These are phyloP conservation scores for Rhodotorula sp. DNA, from an alignment of 1,284 basidiomycete genomes.

Conservation along the genomic window DNA sequence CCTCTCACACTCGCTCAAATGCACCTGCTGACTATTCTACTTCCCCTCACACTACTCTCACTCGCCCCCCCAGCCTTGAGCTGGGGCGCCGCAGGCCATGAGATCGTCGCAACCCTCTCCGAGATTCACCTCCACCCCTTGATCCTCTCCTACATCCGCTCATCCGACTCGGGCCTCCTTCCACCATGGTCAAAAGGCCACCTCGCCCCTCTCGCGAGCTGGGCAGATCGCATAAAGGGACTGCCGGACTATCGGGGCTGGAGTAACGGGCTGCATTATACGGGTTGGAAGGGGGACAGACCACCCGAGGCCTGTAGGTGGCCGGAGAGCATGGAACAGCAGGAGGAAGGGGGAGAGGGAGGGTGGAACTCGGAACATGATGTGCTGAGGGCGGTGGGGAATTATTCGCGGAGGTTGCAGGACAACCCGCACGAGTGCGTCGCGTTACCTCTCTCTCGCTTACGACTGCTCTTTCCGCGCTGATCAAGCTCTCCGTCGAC, in stretches of 20 bases:
- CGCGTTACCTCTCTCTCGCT: background rate
- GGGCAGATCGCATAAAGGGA: constrained; percentile 47
- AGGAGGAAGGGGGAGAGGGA: background rate
- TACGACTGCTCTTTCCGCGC: too few relatives aligned
- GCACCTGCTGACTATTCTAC: background rate
- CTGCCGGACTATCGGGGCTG: constrained; percentile 44
- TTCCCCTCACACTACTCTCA: background rate
- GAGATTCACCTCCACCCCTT: constrained; percentile 46
- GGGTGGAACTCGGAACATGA: constrained; percentile 43
- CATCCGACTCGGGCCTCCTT: constrained; percentile 32
- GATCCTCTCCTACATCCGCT: constrained; percentile 41
- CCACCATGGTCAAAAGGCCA: constrained; percentile 47
- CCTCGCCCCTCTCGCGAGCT: constrained; percentile 48
- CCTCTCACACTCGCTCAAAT: background rate
- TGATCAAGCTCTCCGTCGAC: background rate
- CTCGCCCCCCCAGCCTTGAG: background rate
- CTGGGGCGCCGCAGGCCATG: constrained; percentile 18
- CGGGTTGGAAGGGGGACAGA: constrained; percentile 46
- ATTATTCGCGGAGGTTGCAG: constrained; percentile 32
- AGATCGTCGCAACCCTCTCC: constrained; percentile 47
- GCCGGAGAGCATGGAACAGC: constrained; percentile 2
- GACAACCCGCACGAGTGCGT: constrained; percentile 32
- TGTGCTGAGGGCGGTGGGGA: constrained; percentile 36
- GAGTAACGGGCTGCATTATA: constrained; percentile 48
- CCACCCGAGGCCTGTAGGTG: constrained; percentile 46